A percentile compares a stretch with the other conserved stretches of the same genome.
Conservation (phyloP, 306 rosid species). For the Begonia fuchsioides region DNA sequence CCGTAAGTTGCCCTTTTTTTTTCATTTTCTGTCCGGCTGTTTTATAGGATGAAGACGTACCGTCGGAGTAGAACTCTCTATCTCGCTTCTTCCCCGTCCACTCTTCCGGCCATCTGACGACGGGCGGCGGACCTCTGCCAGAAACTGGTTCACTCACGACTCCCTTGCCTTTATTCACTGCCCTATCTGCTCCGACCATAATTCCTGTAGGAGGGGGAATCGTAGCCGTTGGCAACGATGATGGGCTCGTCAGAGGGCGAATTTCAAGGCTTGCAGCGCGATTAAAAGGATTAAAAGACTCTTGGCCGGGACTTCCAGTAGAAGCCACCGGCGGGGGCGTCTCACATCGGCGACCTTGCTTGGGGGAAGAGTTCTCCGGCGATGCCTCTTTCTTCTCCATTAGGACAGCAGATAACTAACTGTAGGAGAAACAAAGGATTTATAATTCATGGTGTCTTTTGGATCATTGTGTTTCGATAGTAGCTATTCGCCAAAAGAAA, state of each 20-base stretch:
- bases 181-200: neutral
- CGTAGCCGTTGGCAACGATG: neutral
- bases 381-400: constrained; percentile 1
- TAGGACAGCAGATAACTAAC: neutral
- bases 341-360: neutral
- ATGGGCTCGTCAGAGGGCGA: neutral
- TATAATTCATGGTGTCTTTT: too few species aligned
- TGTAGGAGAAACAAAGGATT: neutral
- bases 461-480: too few species aligned
- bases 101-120: neutral
- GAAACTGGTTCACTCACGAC: neutral
- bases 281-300: neutral
- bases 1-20: constrained; percentile 9
- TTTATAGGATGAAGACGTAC: neutral
- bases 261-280: too few species aligned
- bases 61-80: neutral
- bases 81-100: constrained; percentile 2
- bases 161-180: neutral
- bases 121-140: too few species aligned
- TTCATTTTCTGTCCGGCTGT: neutral
- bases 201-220: neutral
- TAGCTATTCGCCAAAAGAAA: too few species aligned
- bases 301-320: neutral
- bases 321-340: neutral
- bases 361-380: neutral